Evolutionary conservation across 345 rosid species (phyloP).

Genomic region (Gossypioides kirkii): DNA sequence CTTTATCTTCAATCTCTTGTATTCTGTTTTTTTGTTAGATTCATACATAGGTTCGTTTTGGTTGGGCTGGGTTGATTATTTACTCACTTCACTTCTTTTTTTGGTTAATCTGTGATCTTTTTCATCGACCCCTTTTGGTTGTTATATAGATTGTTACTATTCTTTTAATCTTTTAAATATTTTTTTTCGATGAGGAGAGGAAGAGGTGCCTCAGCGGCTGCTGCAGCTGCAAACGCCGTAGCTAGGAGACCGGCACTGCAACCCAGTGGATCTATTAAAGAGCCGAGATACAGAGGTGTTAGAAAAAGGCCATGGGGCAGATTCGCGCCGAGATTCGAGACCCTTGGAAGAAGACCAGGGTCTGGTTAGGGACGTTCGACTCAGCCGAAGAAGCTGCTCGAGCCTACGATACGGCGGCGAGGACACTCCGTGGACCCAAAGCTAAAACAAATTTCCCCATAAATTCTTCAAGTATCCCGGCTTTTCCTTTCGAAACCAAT

Average conservation of each 20-base stretch:
- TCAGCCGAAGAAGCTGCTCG: constrained; percentile 92
- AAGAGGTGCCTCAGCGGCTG: constrained; percentile 36
- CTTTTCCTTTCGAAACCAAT: constrained; percentile 23
- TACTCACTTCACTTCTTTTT: background rate
- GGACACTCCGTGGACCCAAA: constrained; percentile 74
- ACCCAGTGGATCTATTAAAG: constrained; percentile 20
- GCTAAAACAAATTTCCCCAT: constrained; percentile 81
- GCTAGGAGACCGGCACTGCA: constrained; percentile 30
- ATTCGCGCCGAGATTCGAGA: constrained; percentile 93
- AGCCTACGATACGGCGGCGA: constrained; percentile 87
- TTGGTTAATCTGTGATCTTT: background rate
- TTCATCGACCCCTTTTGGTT: background rate
- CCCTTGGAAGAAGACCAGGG: constrained; percentile 75
- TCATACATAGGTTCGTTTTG: background rate
- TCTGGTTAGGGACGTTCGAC: constrained; percentile 91
- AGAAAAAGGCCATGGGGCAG: constrained; percentile 88
- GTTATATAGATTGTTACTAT: background rate
- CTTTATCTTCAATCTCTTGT: background rate
- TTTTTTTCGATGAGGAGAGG: constrained; percentile 49
- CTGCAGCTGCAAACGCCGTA: constrained; percentile 21
- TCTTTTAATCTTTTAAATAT: background rate
- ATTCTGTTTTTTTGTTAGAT: background rate
- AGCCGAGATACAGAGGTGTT: constrained; percentile 83
- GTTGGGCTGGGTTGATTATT: constrained; percentile 11
- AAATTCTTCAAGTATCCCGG: constrained; percentile 13